Evolutionary conservation across 2,329 filamentous ascomycete genomes (phyloP), one percentile per base, ranked within the genome.

Genomic region (Monosporascus sp.): DNA sequence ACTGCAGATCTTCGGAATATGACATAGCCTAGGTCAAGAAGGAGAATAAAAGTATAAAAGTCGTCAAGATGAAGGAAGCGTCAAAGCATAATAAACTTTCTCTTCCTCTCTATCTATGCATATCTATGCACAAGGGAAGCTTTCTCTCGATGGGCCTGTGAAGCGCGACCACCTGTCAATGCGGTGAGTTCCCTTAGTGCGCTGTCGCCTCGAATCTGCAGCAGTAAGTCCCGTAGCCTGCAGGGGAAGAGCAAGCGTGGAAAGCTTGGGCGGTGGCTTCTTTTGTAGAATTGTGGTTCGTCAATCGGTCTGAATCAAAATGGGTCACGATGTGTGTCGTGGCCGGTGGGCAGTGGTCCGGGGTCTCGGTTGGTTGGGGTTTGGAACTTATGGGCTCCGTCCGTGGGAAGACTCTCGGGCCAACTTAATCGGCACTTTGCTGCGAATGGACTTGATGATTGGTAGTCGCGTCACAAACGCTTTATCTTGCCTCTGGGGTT

Each of bases 151-250:
- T 48, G 54, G 57, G 59, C 58, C 60, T 60, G 55, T 61, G 53
- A 59, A 48, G 55, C 51, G 54, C 55, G 58, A 63, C 59, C 58
- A 63, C 56, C 53, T 59, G 52, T 53, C 56, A 54, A 31, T 52
- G 27, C 38, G 43, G 43, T 46, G 43, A 46, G 26, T 37, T 44
- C 43, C 24, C 26, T 47, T 24, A 17, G 27, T 34, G 31, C 31
- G 31, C 31, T 34, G 31, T 34, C 31, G 31, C 5, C 31, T 34
- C 11, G 31, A 11, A 34, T 34, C 31, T 14, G 31, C 31, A 14
- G 11, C n/a, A 17, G 43, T 46, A 3, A 16, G 20, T 16, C 14
- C 9, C 14, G 9, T 26, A 27, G 14, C 43, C 24, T 46, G 43
- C 24, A 27, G 24, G 43, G 17, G 43, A 26, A 41, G 38, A 46